Base-by-base conservation (phyloP, 345 rosid genomes). In the Gossypium stocksii region DNA sequence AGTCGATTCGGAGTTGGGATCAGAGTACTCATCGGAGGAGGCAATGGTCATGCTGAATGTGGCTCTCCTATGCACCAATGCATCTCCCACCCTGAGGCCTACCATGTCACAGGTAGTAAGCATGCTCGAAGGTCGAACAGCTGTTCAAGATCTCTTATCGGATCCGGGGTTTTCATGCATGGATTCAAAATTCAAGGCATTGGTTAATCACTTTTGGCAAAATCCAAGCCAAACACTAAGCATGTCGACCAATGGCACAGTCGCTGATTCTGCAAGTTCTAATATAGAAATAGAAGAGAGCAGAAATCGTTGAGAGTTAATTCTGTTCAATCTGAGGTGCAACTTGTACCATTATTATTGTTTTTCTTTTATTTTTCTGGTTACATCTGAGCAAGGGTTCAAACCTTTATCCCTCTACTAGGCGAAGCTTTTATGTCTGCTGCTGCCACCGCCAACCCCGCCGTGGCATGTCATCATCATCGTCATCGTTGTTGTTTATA, bases 91-190 rank as follows among this genome's bases (percentile, higher is more conserved):
- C 0, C 80, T 91, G n/a, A 85, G 98, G 79, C 98, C 98, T 22
- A 84, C 87, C 23, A 93, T 91, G 96, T 89, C 98, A 17, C 98
- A 87, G 81, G 93, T 90, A 20, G 96, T 90, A 70, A 91, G 95
- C 82, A 88, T 93, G 83, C 85, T 93, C 13, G 91, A 90, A 65
- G 96, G 96, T 68, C 81, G 78, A 83, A 91, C 96, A 6, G 86
- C 85, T 0, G 78, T 93, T 78, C 89, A 88, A 81, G 94, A 93
- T 63, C 79, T 89, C 66, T 84, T 91, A 62, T 89, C 96, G 0
- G 93, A 89, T 82, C 86, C 88, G 0, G 93, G 97, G 54, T 87
- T 88, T 76, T 83, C 90, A 9, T 81, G 91, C 45, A 80, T 79
- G n/a, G 86, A 86, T 69, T 67, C 91, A 0, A 93, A 93, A 83